Evolutionary conservation across 768 basidiomycete genomes (phyloP).

Genomic region (Pholiota conissans): DNA sequence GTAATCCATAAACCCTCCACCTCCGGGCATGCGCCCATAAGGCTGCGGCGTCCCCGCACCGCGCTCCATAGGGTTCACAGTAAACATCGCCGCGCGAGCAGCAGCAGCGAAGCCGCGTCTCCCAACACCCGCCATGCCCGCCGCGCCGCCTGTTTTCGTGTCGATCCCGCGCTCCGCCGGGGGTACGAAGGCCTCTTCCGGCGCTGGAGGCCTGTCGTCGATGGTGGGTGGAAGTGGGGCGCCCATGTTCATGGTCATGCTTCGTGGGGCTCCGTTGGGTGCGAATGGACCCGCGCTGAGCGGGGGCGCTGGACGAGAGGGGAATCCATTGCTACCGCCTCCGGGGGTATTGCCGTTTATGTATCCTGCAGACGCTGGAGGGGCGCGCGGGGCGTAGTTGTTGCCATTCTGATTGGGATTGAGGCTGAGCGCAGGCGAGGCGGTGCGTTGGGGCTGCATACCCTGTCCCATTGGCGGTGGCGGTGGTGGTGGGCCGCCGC

Average conservation of each 20-base stretch:
- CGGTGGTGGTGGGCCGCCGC: not conserved
- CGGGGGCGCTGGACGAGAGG: not conserved
- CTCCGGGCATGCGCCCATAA: conserved; percentile 29
- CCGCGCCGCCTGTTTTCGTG: conserved; percentile 74
- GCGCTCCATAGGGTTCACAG: conserved; percentile 17
- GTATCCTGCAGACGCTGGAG: not conserved
- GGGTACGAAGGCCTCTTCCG: conserved; percentile 21
- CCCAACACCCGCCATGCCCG: conserved; percentile 92
- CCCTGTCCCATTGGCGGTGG: not conserved
- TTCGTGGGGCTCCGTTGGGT: conserved; percentile 6
- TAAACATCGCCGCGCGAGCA: conserved; percentile 52
- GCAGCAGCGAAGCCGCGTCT: conserved; percentile 82
- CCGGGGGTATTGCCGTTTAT: no score
- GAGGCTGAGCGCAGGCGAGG: not conserved
- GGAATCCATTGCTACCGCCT: conserved; percentile 1
- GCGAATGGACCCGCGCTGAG: not conserved
- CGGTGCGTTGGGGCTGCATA: not conserved
- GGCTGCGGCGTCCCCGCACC: conserved; percentile 18
- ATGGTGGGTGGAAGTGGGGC: not conserved
- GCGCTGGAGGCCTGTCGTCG: not conserved
- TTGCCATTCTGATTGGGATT: no score
- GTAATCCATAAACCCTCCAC: conserved; percentile 48
- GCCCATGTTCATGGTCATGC: conserved; percentile 11
- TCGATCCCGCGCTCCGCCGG: conserved; percentile 46
- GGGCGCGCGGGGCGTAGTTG: not conserved